A percentile compares a stretch with the other conserved stretches of the same genome.
These are phyloP conservation scores for Collybia sordida DNA, from an alignment of 768 basidiomycete genomes.

Conservation along the genomic window DNA sequence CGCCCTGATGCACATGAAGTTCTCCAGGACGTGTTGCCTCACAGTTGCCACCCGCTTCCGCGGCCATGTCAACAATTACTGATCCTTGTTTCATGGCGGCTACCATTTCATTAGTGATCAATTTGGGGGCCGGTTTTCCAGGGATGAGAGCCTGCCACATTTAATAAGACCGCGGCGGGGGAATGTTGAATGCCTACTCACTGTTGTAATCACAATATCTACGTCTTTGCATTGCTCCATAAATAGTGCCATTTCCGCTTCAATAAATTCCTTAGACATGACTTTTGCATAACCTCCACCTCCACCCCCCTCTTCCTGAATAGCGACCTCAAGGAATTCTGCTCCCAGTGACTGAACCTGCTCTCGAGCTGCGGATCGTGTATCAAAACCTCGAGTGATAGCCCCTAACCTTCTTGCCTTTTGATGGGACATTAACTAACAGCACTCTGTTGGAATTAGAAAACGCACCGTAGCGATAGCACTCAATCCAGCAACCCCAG, in stretches of 20 bases:
- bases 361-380: constrained; percentile 81
- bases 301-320: constrained; percentile 82
- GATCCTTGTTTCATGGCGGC: constrained; percentile 92
- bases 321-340: constrained; percentile 81
- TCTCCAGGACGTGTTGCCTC: constrained; percentile 80
- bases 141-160: constrained; percentile 70
- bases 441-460: background rate
- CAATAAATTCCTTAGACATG: constrained; percentile 89
- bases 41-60: constrained; percentile 90
- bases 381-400: constrained; percentile 87
- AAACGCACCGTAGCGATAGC: constrained; percentile 75
- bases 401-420: constrained; percentile 83
- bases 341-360: constrained; percentile 90
- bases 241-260: constrained; percentile 87
- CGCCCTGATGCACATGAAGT: constrained; percentile 64
- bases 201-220: constrained; percentile 86
- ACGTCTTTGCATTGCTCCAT: constrained; percentile 87
- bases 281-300: constrained; percentile 86
- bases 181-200: constrained; percentile 23
- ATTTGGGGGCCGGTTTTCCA: constrained; percentile 81
- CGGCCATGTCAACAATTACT: constrained; percentile 83
- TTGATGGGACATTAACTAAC: background rate
- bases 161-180: too few relatives aligned
- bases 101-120: constrained; percentile 85
- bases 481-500: constrained; percentile 86